Base-by-base conservation (phyloP, 2,329 filamentous ascomycete species). In the Sclerotinia borealis region DNA sequence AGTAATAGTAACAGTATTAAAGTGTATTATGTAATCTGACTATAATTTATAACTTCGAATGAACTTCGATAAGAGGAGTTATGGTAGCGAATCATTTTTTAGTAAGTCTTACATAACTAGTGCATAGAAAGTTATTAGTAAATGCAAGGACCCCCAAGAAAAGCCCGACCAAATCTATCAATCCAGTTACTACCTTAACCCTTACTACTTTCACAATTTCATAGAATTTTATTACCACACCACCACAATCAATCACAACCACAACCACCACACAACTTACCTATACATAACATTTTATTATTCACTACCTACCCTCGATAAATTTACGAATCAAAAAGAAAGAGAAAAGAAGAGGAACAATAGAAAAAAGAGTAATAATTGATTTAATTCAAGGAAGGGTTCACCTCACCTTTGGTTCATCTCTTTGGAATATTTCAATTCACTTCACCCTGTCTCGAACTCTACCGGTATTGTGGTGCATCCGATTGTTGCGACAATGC, bases 401-500 rank as follows among this genome's bases (percentile, higher is more conserved):
- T 31, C 25, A 31, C 15, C 10, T 37, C n/a, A n/a, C n/a, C n/a
- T n/a, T n/a, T n/a, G n/a, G n/a, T n/a, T n/a, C n/a, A n/a, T n/a
- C n/a, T n/a, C n/a, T 15, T 39, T 13, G 34, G 19, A 13, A 54
- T 31, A 56, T 17, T 34, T 25, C 50, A 62, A 62, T 62, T 39
- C 25, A 51, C 39, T 59, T 41, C 60, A 19, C 41, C 39, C 36
- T 19, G 60, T 62, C 60, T 41, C 60, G 60, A 62, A 62, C 41
- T 62, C 51, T 31, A n/a, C n/a, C n/a, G n/a, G n/a, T n/a, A 19
- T 45, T 51, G 41, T 58, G 29, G 49, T 63, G 62, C 63, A 63
- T 51, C 51, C 62, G 60, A 47, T 65, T 47, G 60, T 66, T 68
- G 69, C 69, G 69, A 71, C 69, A 65, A 72, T 71, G 70, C 69